A percentile compares a stretch with the other conserved stretches of the same genome.
Conservation (phyloP, 2,329 filamentous ascomycete species). For the Aurifilum marmelostoma region DNA sequence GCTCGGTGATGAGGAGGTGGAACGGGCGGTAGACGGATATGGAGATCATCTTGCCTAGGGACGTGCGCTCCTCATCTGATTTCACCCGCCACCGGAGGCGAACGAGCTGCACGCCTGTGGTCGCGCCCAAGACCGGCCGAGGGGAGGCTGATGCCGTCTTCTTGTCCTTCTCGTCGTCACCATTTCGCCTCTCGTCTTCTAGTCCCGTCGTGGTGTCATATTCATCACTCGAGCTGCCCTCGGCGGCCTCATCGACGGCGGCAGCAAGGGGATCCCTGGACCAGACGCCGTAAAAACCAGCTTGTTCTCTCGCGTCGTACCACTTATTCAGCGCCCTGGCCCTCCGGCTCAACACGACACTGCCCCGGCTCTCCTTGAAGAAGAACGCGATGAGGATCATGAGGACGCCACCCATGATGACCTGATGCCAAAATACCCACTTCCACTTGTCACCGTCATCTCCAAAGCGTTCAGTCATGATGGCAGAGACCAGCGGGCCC, state of each 20-base stretch:
- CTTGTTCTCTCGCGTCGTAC: slow-evolving; percentile 73
- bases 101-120: slow-evolving; percentile 36
- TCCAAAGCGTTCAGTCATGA: slow-evolving; percentile 64
- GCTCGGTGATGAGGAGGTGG: slow-evolving; percentile 73
- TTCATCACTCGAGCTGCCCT: slow-evolving; percentile 5
- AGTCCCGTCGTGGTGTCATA: not conserved
- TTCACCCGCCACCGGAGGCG: slow-evolving; percentile 80
- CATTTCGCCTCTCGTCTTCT: slow-evolving; percentile 28
- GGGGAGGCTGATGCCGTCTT: not conserved
- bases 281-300: slow-evolving; percentile 59
- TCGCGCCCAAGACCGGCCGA: not conserved
- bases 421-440: slow-evolving; percentile 89
- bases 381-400: slow-evolving; percentile 67
- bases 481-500: slow-evolving; percentile 73
- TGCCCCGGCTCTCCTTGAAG: slow-evolving; percentile 82
- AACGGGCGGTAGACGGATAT: slow-evolving; percentile 80
- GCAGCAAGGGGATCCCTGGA: not conserved
- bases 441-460: slow-evolving; percentile 59
- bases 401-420: slow-evolving; percentile 67
- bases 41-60: slow-evolving; percentile 69
- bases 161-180: slow-evolving; percentile 31
- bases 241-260: slow-evolving; percentile 31
- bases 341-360: slow-evolving; percentile 77
- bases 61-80: slow-evolving; percentile 75
- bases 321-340: slow-evolving; percentile 75